phyloP scores from a whole-genome alignment of 768 basidiomycete genomes.

The Tephrocybe sp. region DNA sequence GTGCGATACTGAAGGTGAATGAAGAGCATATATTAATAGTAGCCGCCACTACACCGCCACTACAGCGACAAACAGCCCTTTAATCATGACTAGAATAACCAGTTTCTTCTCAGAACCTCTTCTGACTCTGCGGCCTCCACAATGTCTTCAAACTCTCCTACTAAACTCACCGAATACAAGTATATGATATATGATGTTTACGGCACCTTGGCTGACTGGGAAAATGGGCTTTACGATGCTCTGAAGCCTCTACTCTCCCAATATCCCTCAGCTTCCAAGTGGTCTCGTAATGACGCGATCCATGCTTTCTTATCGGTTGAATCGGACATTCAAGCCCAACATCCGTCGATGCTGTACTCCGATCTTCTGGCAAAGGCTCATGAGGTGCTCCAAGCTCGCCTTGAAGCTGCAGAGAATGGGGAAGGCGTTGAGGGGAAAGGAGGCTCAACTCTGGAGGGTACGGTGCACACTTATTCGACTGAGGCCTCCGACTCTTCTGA shows the following conservation, averaged over 20 bases:
- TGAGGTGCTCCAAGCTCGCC: conserved; percentile 34
- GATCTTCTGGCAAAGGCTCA: conserved; percentile 57
- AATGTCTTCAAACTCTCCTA: not conserved
- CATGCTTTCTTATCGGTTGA: conserved; percentile 54
- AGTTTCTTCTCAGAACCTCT: too few species aligned
- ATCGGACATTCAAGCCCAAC: conserved; percentile 53
- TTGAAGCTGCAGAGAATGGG: conserved; percentile 29
- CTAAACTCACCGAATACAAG: conserved; percentile 43
- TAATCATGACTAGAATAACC: too few species aligned
- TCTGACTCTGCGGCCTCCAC: too few species aligned
- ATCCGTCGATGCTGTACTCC: conserved; percentile 60
- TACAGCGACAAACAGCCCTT: too few species aligned
- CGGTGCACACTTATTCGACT: conserved; percentile 9
- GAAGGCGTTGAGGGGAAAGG: conserved; percentile 2
- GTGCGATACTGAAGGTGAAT: too few species aligned
- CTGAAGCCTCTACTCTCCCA: conserved; percentile 52
- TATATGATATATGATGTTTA: conserved; percentile 76
- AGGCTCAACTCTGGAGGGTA: conserved; percentile 19
- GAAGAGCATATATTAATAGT: too few species aligned
- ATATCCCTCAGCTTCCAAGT: conserved; percentile 37
- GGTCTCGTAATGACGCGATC: conserved; percentile 54
- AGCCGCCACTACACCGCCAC: too few species aligned
- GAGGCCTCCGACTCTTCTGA: conserved; percentile 3
- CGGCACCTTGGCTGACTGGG: conserved; percentile 80
- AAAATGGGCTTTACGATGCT: conserved; percentile 58